Evolutionary conservation across 2,329 filamentous ascomycete genomes (phyloP).

Genomic region (Colletotrichum coccodes): DNA sequence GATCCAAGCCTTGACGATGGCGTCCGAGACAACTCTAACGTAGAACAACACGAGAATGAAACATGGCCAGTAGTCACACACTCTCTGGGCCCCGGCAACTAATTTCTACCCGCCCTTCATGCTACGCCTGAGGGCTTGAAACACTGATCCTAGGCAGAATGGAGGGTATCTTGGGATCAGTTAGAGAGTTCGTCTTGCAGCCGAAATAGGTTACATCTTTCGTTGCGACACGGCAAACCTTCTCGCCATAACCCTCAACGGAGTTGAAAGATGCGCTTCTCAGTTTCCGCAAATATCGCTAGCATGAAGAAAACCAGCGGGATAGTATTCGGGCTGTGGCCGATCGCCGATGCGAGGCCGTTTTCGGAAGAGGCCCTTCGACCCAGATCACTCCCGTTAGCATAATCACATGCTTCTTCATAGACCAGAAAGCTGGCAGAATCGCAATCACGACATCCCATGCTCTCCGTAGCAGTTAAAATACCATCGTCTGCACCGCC

Average conservation of each 20-base stretch:
- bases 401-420: not conserved
- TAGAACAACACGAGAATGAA: not conserved
- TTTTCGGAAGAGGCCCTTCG: not conserved
- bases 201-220: not conserved
- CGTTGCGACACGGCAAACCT: no score
- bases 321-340: not conserved
- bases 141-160: no score
- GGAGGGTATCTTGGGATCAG: no score
- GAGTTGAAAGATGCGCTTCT: no score
- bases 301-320: not conserved
- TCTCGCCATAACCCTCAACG: no score
- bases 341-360: slow-evolving; percentile 1
- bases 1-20: not conserved
- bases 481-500: accelerated
- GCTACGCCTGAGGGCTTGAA: not conserved
- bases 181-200: not conserved
- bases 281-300: no score
- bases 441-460: not conserved
- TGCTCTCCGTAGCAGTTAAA: no score
- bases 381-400: no score
- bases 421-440: accelerated
- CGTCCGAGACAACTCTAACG: not conserved
- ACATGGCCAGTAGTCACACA: not conserved
- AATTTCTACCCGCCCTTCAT: not conserved
- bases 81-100: not conserved